Base-by-base conservation (phyloP, 306 rosid genomes). In the Abrus pulchellus region DNA sequence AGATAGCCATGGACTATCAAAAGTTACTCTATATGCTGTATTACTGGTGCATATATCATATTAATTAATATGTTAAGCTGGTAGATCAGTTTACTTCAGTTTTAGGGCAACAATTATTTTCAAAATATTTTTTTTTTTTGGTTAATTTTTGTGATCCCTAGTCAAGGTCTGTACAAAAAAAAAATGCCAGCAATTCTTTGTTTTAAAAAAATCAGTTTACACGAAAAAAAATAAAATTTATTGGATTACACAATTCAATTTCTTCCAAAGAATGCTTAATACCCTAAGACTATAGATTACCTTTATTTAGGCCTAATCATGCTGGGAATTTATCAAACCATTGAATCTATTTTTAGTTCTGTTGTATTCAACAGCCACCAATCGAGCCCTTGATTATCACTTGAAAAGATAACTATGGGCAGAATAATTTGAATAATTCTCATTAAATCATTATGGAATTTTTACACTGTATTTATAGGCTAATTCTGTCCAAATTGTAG, bases 341-440 rank as follows among this genome's bases (percentile, higher is more conserved):
- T 49, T 40, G 59, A 78, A 68, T 78, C 62, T n/a, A 59, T 57
- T 79, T 71, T 27, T 47, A 65, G n/a, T 38, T 79, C 20, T 36
- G 28, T 48, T 9, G 49, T 27, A 55, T 33, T 48, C 60, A 69
- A 45, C 60, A 68, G 50, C 40, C 76, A 79, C n/a, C 52, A 34
- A 57, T 5, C 30, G 10, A 57, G n/a, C 50, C 68, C 82, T 60
- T 12, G 33, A 57, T 14, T 20, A 20, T 20, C 20, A 20, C 20
- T 20, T 20, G 20, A 20, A 20, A 20, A 20, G 20, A 20, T 20
- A 20, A 20, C 20, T 20, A 20, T 20, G 20, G 20, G 20, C 20
- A 20, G 20, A 20, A 20, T 20, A 20, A 20, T 20, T 20, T 20
- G 0, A 20, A 20, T 20, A 20, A 20, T 20, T 20, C 20, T 20